Evolutionary conservation across 1,284 basidiomycete species (phyloP).

Genomic region (Irpex rosettiformis): DNA sequence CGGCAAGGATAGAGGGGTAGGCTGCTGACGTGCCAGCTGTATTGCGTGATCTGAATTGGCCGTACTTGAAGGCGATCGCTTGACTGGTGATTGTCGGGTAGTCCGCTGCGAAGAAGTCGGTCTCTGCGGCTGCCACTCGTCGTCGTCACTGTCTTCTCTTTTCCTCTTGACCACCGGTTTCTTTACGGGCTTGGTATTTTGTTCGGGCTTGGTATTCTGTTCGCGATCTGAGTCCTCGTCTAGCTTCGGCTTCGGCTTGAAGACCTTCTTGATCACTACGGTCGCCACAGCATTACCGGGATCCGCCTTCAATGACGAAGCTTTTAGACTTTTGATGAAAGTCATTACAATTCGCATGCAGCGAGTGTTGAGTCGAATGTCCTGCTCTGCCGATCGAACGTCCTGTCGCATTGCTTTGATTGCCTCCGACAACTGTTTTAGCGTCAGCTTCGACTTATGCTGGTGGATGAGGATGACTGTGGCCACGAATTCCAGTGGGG

Average conservation of each 20-base stretch:
- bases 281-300: constrained; percentile 5
- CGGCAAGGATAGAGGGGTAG: background rate
- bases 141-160: constrained; percentile 4
- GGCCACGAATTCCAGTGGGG: constrained; percentile 62
- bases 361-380: constrained; percentile 25
- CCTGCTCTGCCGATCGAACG: constrained; percentile 36
- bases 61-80: background rate
- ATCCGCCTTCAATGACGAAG: constrained; percentile 16
- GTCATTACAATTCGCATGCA: constrained; percentile 20
- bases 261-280: constrained; percentile 3
- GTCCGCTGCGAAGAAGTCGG: background rate
- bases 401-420: constrained; percentile 46
- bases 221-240: constrained; percentile 10
- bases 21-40: background rate
- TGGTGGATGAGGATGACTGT: constrained; percentile 48
- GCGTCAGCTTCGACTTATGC: constrained; percentile 33
- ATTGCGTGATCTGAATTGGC: background rate
- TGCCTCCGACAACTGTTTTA: constrained; percentile 38
- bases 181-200: constrained; percentile 1
- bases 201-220: constrained; percentile 3
- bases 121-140: constrained; percentile 5
- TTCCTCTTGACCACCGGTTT: constrained; percentile 7
- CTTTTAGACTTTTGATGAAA: constrained; percentile 22
- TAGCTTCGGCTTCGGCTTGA: constrained; percentile 15
- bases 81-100: background rate